phyloP scores from a whole-genome alignment of 805 yeast genomes.

The Myxozyma neotropica region DNA sequence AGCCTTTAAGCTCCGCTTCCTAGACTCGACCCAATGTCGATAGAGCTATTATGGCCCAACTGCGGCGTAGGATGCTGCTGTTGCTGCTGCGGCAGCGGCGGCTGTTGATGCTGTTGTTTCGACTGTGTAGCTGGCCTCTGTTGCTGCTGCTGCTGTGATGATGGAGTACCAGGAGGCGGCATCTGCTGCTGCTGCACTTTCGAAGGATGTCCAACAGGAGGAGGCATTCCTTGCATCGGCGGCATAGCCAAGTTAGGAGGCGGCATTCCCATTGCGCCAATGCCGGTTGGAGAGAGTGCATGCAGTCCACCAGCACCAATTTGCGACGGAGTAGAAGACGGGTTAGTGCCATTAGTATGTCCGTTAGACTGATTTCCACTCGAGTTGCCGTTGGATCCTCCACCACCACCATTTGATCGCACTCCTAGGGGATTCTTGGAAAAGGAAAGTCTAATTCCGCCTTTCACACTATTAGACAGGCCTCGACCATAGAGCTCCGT shows the following conservation, averaged over 20 bases:
- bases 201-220: constrained; percentile 1
- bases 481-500: constrained; percentile 94
- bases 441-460: constrained; percentile 91
- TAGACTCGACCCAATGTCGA: constrained; percentile 19
- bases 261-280: not conserved
- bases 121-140: too few species aligned
- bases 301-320: not conserved
- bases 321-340: not conserved
- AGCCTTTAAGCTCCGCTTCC: constrained; percentile 11
- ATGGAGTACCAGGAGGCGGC: not conserved
- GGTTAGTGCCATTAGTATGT: constrained; percentile 2
- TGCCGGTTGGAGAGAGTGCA: not conserved
- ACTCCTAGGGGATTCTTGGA: constrained; percentile 97
- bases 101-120: too few species aligned
- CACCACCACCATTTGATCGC: constrained; percentile 60
- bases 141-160: too few species aligned
- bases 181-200: not conserved
- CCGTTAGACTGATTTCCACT: constrained; percentile 17
- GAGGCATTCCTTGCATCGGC: constrained; percentile 3
- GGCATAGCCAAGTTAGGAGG: constrained; percentile 1
- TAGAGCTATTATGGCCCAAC: constrained; percentile 4
- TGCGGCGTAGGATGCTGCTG: too few species aligned
- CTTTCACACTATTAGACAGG: constrained; percentile 83
- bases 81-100: too few species aligned
- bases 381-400: constrained; percentile 30